Percentiles rank a stretch among this genome's conserved stretches.
These are phyloP conservation scores for Lactarius trivialis DNA, from an alignment of 768 basidiomycete genomes.

Conservation along the genomic window DNA sequence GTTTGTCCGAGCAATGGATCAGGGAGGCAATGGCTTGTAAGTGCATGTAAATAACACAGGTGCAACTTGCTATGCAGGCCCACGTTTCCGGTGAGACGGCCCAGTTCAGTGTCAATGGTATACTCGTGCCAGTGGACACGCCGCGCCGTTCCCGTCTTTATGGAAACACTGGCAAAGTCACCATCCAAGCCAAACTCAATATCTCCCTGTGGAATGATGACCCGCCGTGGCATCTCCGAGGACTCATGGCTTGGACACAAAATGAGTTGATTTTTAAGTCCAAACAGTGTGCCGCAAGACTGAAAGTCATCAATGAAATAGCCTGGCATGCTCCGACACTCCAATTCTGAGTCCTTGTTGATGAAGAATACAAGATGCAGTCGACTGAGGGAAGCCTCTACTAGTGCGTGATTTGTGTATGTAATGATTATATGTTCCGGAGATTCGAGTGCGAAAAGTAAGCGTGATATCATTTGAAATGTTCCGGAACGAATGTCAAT, in stretches of 20 bases:
- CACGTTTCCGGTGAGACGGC: slow-evolving; percentile 28
- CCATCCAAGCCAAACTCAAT: background rate
- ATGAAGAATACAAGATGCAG: slow-evolving; percentile 37
- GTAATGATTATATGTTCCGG: background rate
- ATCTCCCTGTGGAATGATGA: slow-evolving; percentile 11
- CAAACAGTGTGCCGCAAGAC: slow-evolving; percentile 39
- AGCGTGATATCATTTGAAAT: background rate
- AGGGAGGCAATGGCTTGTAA: slow-evolving; percentile 36
- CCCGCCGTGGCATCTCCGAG: background rate
- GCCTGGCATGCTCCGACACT: slow-evolving; percentile 36
- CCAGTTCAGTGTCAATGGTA: slow-evolving; percentile 28
- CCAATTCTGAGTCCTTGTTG: slow-evolving; percentile 27
- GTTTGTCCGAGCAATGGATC: slow-evolving; percentile 41
- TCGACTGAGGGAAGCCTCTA: slow-evolving; percentile 30
- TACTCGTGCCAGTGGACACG: slow-evolving; percentile 29
- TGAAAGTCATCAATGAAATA: slow-evolving; percentile 39
- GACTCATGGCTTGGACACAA: background rate
- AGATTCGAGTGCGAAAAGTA: background rate
- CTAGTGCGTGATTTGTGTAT: background rate
- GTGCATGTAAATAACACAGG: slow-evolving; percentile 39
- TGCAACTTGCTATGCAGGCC: slow-evolving; percentile 31
- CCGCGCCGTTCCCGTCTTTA: background rate
- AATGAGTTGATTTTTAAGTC: slow-evolving; percentile 32
- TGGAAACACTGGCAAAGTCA: background rate
- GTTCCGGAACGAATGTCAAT: background rate